Evolutionary conservation across 192 early-diverging fungal genomes (phyloP).

Genomic region (Spizellomyces sp.): DNA sequence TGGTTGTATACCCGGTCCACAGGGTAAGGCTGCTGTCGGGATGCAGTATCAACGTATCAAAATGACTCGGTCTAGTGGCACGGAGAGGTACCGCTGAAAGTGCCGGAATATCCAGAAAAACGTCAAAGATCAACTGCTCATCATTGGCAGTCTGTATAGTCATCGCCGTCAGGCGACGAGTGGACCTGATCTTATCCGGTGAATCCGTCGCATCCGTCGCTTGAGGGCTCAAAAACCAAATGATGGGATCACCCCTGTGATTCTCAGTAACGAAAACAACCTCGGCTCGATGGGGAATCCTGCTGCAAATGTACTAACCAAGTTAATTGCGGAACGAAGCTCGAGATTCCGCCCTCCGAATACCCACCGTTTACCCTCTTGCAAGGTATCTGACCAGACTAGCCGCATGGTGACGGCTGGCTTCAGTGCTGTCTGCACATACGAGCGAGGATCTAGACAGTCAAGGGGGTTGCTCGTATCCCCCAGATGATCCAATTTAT

Average conservation of each 20-base stretch:
- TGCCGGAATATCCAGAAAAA: slow-evolving; percentile 38
- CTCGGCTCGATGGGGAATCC: too few species aligned
- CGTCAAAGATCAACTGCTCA: background rate
- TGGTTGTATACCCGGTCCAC: slow-evolving; percentile 29
- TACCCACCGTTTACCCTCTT: too few species aligned
- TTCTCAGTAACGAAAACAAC: too few species aligned
- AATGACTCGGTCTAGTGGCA: slow-evolving; percentile 35
- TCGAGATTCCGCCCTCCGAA: too few species aligned
- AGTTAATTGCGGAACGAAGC: too few species aligned
- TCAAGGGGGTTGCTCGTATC: background rate
- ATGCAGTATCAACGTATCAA: slow-evolving; percentile 46
- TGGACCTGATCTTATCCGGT: too few species aligned
- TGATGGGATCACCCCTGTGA: too few species aligned
- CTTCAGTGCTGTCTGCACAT: background rate
- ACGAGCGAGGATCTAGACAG: background rate
- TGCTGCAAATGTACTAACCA: too few species aligned
- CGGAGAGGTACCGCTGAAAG: slow-evolving; percentile 43
- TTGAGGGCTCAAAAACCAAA: too few species aligned
- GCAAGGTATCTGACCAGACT: background rate
- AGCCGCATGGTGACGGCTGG: background rate
- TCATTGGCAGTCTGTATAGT: too few species aligned
- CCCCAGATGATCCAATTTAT: background rate
- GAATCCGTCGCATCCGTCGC: too few species aligned
- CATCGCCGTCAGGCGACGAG: too few species aligned
- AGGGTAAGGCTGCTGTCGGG: slow-evolving; percentile 33